These are phyloP conservation scores for Xylaria multiplex DNA, from an alignment of 2,329 filamentous ascomycete species.

Conservation along the genomic window DNA sequence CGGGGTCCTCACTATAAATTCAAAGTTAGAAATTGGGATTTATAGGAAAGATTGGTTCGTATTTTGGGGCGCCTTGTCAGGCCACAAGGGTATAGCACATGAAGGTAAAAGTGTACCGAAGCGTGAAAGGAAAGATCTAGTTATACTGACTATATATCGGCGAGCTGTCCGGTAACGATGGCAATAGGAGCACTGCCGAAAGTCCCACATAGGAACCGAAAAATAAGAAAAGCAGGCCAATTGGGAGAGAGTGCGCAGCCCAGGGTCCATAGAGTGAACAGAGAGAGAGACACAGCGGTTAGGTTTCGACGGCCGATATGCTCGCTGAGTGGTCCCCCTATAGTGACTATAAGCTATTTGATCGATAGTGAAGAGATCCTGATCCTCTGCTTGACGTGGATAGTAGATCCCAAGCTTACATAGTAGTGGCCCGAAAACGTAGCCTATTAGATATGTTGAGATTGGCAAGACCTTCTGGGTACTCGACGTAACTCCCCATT, in stretches of 20 bases:
- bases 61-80: neutral
- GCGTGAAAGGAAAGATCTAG: neutral
- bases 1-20: conserved; percentile 54
- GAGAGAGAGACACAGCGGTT: conserved; percentile 56
- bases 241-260: conserved; percentile 65
- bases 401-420: conserved; percentile 39
- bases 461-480: conserved; percentile 65
- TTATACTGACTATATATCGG: conserved; percentile 66
- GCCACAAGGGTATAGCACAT: neutral
- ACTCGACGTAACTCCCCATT: conserved; percentile 65
- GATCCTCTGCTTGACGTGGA: neutral
- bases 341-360: conserved; percentile 53
- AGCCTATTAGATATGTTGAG: conserved; percentile 71
- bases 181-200: conserved; percentile 69
- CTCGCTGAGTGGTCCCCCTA: conserved; percentile 73
- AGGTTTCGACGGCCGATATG: conserved; percentile 67
- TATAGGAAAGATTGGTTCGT: neutral
- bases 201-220: conserved; percentile 63
- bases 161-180: conserved; percentile 71
- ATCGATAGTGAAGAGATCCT: neutral
- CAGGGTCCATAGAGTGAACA: conserved; percentile 64
- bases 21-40: neutral
- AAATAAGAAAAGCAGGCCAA: conserved; percentile 63
- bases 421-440: conserved; percentile 61
- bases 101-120: neutral